phyloP scores from a whole-genome alignment of 805 yeast species.

The Yamadazyma ubonensis region DNA sequence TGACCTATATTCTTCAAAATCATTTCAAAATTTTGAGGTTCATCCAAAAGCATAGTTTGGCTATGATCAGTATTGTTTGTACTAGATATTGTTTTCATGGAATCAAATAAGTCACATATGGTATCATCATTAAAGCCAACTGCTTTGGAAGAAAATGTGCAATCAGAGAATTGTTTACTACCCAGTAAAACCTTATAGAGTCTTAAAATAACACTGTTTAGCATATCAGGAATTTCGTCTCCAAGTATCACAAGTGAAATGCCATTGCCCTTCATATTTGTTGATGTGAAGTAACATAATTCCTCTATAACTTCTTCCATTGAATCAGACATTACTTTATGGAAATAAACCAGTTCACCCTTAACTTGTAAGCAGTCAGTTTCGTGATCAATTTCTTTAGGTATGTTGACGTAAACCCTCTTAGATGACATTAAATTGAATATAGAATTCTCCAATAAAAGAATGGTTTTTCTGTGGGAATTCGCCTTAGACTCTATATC shows the following conservation, averaged over 20 bases:
- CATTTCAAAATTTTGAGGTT: constrained; percentile 10
- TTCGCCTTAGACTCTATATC: constrained; percentile 24
- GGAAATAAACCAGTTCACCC: constrained; percentile 12
- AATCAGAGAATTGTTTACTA: background rate
- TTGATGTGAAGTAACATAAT: constrained; percentile 17
- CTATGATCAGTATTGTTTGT: constrained; percentile 1
- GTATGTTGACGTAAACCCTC: constrained; percentile 23
- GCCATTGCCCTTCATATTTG: constrained; percentile 1
- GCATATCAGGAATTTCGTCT: background rate
- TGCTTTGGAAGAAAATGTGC: constrained; percentile 11
- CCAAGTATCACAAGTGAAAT: constrained; percentile 8
- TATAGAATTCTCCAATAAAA: constrained; percentile 51
- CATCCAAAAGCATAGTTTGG: constrained; percentile 16
- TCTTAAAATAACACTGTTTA: constrained; percentile 1
- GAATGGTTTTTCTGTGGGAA: constrained; percentile 36
- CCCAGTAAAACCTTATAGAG: constrained; percentile 1
- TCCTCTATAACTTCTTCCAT: constrained; percentile 19
- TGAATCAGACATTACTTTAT: constrained; percentile 17
- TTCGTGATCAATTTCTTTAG: background rate
- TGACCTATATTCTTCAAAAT: constrained; percentile 8
- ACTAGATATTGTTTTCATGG: constrained; percentile 2
- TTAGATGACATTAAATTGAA: constrained; percentile 28
- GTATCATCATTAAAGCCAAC: constrained; percentile 7
- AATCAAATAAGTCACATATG: constrained; percentile 14
- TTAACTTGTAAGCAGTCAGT: constrained; percentile 3